These are phyloP conservation scores for Vararia minispora DNA, from an alignment of 768 basidiomycete species.

Conservation along the genomic window DNA sequence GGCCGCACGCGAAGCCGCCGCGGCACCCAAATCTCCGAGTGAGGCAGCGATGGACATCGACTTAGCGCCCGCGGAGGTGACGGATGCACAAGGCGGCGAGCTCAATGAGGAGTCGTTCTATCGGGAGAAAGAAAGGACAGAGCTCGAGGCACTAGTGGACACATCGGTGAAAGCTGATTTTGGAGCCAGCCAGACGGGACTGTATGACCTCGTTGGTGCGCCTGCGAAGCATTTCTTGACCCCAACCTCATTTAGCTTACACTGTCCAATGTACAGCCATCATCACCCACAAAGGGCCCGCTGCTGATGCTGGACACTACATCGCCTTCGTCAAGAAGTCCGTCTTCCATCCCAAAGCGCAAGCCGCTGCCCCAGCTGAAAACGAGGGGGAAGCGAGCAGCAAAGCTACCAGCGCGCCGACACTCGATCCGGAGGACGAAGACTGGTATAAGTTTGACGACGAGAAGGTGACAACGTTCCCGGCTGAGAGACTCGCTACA, in stretches of 20 bases:
- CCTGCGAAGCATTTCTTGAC: neutral
- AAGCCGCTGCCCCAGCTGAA: slow-evolving; percentile 21
- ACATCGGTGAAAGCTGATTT: slow-evolving; percentile 52
- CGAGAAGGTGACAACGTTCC: slow-evolving; percentile 83
- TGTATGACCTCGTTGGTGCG: slow-evolving; percentile 90
- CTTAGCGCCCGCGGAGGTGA: slow-evolving; percentile 28
- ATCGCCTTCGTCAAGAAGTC: slow-evolving; percentile 84
- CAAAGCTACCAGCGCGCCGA: slow-evolving; percentile 4
- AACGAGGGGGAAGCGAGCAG: neutral
- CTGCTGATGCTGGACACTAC: slow-evolving; percentile 93
- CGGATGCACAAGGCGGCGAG: slow-evolving; percentile 25
- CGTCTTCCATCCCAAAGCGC: slow-evolving; percentile 42
- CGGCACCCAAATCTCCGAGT: slow-evolving; percentile 14
- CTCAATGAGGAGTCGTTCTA: slow-evolving; percentile 57
- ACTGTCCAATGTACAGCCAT: slow-evolving; percentile 43
- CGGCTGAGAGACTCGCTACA: slow-evolving; percentile 68
- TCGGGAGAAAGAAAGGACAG: slow-evolving; percentile 50
- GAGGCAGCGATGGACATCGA: slow-evolving; percentile 30
- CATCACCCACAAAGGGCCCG: slow-evolving; percentile 94
- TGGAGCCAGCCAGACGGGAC: slow-evolving; percentile 64
- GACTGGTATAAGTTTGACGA: slow-evolving; percentile 98
- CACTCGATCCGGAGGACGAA: slow-evolving; percentile 48
- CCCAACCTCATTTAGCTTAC: slow-evolving; percentile 2
- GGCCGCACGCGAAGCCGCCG: slow-evolving; percentile 20
- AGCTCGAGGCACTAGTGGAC: slow-evolving; percentile 55